Percentiles rank a stretch among this genome's conserved stretches.
phyloP scores from a whole-genome alignment of 2,329 filamentous ascomycete genomes.

The Aspergillus hortae region DNA sequence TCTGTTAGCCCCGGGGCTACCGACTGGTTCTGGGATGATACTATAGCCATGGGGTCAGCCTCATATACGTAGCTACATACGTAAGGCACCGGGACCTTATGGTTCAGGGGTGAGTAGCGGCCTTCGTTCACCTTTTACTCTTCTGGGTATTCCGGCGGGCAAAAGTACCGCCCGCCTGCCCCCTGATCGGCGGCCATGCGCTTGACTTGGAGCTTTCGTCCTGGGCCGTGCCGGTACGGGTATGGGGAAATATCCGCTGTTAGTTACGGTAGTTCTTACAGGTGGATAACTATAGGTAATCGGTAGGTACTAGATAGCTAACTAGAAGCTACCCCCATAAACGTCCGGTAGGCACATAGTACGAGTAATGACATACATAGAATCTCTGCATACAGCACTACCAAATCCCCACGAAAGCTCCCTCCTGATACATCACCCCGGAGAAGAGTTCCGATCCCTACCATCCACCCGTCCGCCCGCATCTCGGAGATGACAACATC shows the following conservation, averaged over 20 bases:
- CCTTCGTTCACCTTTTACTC: slow-evolving; percentile 5
- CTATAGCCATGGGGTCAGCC: no score
- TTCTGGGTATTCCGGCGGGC: neutral
- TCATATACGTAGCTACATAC: neutral
- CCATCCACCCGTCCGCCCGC: neutral
- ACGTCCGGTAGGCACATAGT: neutral
- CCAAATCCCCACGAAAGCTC: no score
- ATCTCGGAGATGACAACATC: no score
- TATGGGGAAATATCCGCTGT: neutral
- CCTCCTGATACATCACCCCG: neutral
- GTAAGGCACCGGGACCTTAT: no score
- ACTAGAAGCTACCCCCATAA: neutral
- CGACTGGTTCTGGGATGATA: neutral
- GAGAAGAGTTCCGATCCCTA: slow-evolving; percentile 1
- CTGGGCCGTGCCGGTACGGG: neutral
- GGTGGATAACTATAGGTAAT: no score
- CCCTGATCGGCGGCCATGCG: slow-evolving; percentile 13
- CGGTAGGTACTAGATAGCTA: no score
- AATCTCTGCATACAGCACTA: no score
- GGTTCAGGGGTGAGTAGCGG: no score
- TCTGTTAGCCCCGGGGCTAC: neutral
- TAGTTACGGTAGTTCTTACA: neutral
- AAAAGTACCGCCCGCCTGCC: slow-evolving; percentile 12
- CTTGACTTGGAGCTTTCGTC: neutral
- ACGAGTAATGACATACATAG: neutral